Conservation (phyloP, 1,139 yeast species). For the Casaregolazyma lundiana region DNA sequence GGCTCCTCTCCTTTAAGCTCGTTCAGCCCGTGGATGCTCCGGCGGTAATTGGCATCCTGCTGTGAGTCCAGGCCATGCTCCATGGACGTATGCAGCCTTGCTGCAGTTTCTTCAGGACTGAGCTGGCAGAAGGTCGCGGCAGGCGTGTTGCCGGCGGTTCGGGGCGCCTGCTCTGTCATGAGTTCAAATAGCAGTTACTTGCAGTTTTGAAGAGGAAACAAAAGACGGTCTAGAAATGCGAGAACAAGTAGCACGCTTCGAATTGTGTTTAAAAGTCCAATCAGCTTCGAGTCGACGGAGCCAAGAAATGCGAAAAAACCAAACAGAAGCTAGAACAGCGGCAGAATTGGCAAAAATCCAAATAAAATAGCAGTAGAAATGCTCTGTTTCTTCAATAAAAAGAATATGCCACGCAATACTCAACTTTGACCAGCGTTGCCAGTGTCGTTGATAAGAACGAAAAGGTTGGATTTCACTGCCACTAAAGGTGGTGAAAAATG, state of each 20-base stretch:
- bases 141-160: conserved; percentile 22
- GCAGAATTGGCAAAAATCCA: background rate
- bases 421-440: too few relatives aligned
- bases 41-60: conserved; percentile 67
- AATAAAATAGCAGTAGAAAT: background rate
- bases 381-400: background rate
- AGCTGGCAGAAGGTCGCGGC: conserved; percentile 54
- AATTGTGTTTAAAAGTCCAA: background rate
- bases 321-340: background rate
- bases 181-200: too few relatives aligned
- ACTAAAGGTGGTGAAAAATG: background rate
- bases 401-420: background rate
- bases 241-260: background rate
- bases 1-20: conserved; percentile 72
- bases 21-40: conserved; percentile 71
- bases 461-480: background rate
- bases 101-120: conserved; percentile 57
- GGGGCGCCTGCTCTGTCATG: background rate
- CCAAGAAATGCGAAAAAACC: background rate
- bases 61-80: conserved; percentile 55
- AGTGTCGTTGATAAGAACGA: too few relatives aligned
- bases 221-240: too few relatives aligned
- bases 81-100: conserved; percentile 57
- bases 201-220: too few relatives aligned
- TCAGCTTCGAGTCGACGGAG: background rate